Percentiles rank a stretch among this genome's conserved stretches.
These are phyloP conservation scores for Myriosclerotinia scirpicola DNA, from an alignment of 2,329 filamentous ascomycete species.

Conservation along the genomic window DNA sequence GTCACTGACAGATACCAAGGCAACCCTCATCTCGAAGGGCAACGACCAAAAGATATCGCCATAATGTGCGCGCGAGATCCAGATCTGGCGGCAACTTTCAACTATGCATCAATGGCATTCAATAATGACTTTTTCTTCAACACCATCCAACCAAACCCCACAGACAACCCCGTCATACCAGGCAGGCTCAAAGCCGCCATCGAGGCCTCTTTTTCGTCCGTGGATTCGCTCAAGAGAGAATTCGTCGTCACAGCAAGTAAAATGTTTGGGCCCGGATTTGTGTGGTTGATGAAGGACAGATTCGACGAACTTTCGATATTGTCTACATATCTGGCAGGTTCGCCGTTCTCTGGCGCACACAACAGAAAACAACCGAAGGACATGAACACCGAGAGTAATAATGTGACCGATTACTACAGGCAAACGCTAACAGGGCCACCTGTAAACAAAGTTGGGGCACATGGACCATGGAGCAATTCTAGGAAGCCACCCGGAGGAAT, in stretches of 20 bases:
- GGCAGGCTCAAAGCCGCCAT: conserved; percentile 61
- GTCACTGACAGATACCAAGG: conserved; percentile 9
- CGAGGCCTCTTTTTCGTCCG: conserved; percentile 71
- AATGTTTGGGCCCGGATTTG: conserved; percentile 97
- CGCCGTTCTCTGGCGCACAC: conserved; percentile 82
- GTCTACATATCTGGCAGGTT: conserved; percentile 87
- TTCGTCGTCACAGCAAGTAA: conserved; percentile 76
- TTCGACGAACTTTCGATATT: conserved; percentile 62
- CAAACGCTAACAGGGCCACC: conserved; percentile 35
- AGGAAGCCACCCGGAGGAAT: conserved; percentile 61
- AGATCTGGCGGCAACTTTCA: conserved; percentile 77
- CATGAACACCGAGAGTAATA: conserved; percentile 61
- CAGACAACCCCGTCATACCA: conserved; percentile 45
- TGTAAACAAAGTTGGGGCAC: conserved; percentile 41
- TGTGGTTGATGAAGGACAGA: conserved; percentile 76
- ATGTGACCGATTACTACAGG: conserved; percentile 45
- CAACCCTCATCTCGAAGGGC: conserved; percentile 8
- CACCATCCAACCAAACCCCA: conserved; percentile 48
- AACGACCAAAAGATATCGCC: conserved; percentile 61
- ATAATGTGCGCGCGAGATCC: conserved; percentile 78
- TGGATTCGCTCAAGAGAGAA: conserved; percentile 78
- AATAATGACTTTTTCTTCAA: conserved; percentile 87
- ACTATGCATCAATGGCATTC: conserved; percentile 93
- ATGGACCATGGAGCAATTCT: conserved; percentile 35
- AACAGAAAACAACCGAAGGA: conserved; percentile 67